A percentile compares a stretch with the other conserved stretches of the same genome.
Evolutionary conservation across 306 rosid species (phyloP).

Genomic region (Acacia acuminata): DNA sequence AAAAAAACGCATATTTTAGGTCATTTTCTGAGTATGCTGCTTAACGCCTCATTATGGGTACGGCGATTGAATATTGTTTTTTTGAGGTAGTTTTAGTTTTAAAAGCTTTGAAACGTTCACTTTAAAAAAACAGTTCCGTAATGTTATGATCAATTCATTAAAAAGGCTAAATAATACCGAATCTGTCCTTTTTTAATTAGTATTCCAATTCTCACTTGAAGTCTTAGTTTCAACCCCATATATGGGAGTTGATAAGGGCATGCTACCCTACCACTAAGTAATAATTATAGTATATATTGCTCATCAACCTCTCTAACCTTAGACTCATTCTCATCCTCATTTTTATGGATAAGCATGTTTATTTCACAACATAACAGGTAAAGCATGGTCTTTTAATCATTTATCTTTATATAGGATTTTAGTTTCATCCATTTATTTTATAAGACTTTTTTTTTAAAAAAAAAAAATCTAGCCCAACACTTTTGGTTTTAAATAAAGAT

Average conservation of each 20-base stretch:
- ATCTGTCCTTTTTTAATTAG: constrained; percentile 21
- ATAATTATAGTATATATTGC: constrained; percentile 20
- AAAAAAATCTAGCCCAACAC: too few species aligned
- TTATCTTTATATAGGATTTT: too few species aligned
- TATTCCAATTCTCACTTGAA: not conserved
- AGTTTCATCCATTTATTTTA: too few species aligned
- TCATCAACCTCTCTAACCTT: constrained; percentile 43
- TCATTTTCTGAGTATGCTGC: not conserved
- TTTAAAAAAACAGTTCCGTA: not conserved
- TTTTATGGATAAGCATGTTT: not conserved
- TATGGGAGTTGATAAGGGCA: constrained; percentile 75
- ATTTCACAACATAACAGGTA: not conserved
- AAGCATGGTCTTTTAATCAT: too few species aligned
- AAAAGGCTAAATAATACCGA: constrained; percentile 24
- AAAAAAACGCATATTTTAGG: not conserved
- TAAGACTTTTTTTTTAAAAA: too few species aligned
- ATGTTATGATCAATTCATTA: not conserved
- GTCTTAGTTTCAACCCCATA: constrained; percentile 4
- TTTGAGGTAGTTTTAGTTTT: not conserved
- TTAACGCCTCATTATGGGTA: constrained; percentile 2
- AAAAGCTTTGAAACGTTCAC: constrained; percentile 2
- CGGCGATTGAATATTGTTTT: not conserved
- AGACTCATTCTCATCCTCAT: not conserved
- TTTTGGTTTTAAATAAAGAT: too few species aligned
- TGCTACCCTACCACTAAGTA: constrained; percentile 80